Conservation (phyloP, 2,329 filamentous ascomycete genomes). For the Penicillium brasilianum region DNA sequence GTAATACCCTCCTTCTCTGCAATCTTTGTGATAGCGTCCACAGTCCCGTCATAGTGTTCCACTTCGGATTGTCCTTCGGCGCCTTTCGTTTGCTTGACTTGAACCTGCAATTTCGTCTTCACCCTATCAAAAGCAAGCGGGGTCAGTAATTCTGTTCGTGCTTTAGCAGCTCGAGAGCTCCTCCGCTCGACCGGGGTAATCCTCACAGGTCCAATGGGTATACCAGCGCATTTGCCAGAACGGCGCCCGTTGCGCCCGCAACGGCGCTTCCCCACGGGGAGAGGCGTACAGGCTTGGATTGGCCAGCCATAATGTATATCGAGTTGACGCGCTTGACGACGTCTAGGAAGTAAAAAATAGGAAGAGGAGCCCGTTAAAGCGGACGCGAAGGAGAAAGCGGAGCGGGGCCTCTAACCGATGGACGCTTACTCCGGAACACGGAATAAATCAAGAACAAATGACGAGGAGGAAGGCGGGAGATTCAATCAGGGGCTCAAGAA, state of each 20-base stretch:
- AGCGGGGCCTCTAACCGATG: slow-evolving; percentile 25
- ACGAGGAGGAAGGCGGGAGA: slow-evolving; percentile 4
- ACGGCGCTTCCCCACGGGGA: slow-evolving; percentile 93
- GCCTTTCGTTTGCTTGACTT: slow-evolving; percentile 70
- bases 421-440: slow-evolving; percentile 24
- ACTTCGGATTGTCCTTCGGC: slow-evolving; percentile 54
- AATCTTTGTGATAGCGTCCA: slow-evolving; percentile 89
- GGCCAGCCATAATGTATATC: slow-evolving; percentile 53
- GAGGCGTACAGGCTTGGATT: slow-evolving; percentile 70
- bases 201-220: slow-evolving; percentile 96
- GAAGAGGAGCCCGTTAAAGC: slow-evolving; percentile 11
- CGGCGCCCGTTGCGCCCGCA: slow-evolving; percentile 88
- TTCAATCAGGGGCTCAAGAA: slow-evolving; percentile 8
- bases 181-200: background rate
- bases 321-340: slow-evolving; percentile 10
- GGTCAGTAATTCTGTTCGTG: slow-evolving; percentile 22
- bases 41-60: slow-evolving; percentile 81
- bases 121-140: slow-evolving; percentile 63
- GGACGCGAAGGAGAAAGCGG: slow-evolving; percentile 29
- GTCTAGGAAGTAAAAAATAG: slow-evolving; percentile 7
- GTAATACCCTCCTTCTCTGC: slow-evolving; percentile 75
- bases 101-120: slow-evolving; percentile 94
- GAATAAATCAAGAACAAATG: slow-evolving; percentile 9
- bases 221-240: slow-evolving; percentile 91
- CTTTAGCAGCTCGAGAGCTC: slow-evolving; percentile 1